phyloP scores from a whole-genome alignment of 257 asterid genomes.

The Lavandula angustifolia region DNA sequence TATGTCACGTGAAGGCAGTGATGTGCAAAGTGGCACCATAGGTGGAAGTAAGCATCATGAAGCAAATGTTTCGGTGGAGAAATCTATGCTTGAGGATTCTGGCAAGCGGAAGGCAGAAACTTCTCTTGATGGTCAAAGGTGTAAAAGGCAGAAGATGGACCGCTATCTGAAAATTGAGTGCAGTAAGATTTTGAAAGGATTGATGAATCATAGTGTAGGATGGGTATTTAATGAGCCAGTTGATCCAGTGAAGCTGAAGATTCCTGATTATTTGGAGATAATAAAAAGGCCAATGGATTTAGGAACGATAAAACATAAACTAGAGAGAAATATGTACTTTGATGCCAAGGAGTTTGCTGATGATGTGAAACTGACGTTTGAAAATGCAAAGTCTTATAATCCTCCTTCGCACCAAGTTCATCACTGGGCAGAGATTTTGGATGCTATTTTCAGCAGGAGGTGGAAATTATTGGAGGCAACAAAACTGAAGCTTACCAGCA shows the following conservation, averaged over 20 bases:
- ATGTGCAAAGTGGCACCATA: slow-evolving; percentile 10
- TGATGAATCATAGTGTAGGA: slow-evolving; percentile 49
- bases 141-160: slow-evolving; percentile 61
- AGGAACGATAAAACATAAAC: slow-evolving; percentile 63
- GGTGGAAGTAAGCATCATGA: slow-evolving; percentile 29
- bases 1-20: slow-evolving; percentile 26
- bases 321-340: slow-evolving; percentile 52
- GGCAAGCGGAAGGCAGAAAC: slow-evolving; percentile 52
- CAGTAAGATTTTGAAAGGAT: slow-evolving; percentile 44
- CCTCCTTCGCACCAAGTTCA: slow-evolving; percentile 54
- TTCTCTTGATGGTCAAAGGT: slow-evolving; percentile 36
- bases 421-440: slow-evolving; percentile 51
- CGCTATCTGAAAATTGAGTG: slow-evolving; percentile 50
- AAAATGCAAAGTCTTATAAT: slow-evolving; percentile 75
- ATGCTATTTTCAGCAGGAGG: slow-evolving; percentile 44
- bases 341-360: slow-evolving; percentile 63
- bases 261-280: slow-evolving; percentile 74
- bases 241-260: slow-evolving; percentile 62
- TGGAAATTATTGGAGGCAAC: slow-evolving; percentile 58
- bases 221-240: slow-evolving; percentile 62
- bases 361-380: slow-evolving; percentile 71
- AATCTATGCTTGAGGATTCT: slow-evolving; percentile 31
- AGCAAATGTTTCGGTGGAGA: slow-evolving; percentile 30
- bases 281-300: slow-evolving; percentile 81
- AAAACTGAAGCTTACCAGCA: slow-evolving; percentile 38